Evolutionary conservation across 2,329 filamentous ascomycete species (phyloP).

Genomic region (Fusarium mangiferae): DNA sequence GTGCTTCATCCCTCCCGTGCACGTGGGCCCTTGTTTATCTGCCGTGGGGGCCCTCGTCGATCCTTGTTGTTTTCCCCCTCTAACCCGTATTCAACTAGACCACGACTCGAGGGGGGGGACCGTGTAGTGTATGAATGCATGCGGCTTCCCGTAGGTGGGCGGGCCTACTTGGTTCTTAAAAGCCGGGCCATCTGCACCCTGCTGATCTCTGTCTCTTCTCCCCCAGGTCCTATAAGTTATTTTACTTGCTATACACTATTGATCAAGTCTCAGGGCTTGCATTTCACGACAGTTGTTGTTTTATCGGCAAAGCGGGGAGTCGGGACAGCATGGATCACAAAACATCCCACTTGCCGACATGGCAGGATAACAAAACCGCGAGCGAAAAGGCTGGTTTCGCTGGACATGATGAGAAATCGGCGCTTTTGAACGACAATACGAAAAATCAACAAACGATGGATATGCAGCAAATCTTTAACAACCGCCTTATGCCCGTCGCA

Average conservation of each 20-base stretch:
- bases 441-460: neutral
- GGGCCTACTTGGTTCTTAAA: conserved; percentile 2
- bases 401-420: neutral
- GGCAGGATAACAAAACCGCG: conserved; percentile 2
- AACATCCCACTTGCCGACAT: conserved; percentile 25
- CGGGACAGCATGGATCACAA: conserved; percentile 5
- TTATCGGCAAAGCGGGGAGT: conserved; percentile 17
- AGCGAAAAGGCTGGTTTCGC: neutral
- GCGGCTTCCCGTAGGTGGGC: neutral
- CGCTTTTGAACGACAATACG: neutral
- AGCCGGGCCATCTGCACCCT: conserved; percentile 5
- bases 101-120: too few species aligned
- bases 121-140: neutral
- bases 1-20: conserved; percentile 19
- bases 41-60: conserved; percentile 1
- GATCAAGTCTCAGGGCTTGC: neutral
- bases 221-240: neutral
- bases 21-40: conserved; percentile 17
- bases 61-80: neutral
- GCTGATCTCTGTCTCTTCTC: neutral
- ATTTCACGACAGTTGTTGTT: neutral
- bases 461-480: neutral
- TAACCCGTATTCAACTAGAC: neutral
- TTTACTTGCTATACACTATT: neutral
- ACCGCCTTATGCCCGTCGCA: conserved; percentile 17